Evolutionary conservation across 805 yeast genomes (phyloP).

Genomic region (Wickerhamiella lipophila): DNA sequence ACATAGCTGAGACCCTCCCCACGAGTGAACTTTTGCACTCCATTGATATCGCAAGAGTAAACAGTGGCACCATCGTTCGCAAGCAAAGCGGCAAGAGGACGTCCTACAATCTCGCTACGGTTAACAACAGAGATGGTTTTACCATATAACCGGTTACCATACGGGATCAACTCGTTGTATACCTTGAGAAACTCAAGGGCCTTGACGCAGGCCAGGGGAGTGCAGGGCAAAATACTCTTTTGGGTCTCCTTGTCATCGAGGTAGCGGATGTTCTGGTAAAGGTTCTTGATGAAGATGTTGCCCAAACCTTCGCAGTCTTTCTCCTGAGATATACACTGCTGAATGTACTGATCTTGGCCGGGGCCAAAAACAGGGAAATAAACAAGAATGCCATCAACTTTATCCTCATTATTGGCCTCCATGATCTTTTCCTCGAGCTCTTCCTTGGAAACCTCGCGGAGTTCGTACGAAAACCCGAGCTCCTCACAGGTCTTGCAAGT

Average conservation of each 20-base stretch:
- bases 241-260: constrained; percentile 52
- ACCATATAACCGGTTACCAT: constrained; percentile 89
- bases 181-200: constrained; percentile 81
- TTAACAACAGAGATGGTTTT: constrained; percentile 83
- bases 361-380: constrained; percentile 96
- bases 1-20: constrained; percentile 77
- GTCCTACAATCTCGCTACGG: constrained; percentile 92
- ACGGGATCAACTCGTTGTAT: constrained; percentile 66
- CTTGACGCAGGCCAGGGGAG: constrained; percentile 90
- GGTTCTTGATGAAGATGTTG: constrained; percentile 79
- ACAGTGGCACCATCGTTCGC: constrained; percentile 98
- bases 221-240: constrained; percentile 89
- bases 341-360: constrained; percentile 88
- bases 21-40: constrained; percentile 82
- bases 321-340: constrained; percentile 79
- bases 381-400: constrained; percentile 85
- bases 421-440: constrained; percentile 72
- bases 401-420: constrained; percentile 63
- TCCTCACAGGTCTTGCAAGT: constrained; percentile 81
- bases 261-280: constrained; percentile 85
- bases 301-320: constrained; percentile 96
- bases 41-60: constrained; percentile 77
- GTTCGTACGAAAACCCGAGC: constrained; percentile 73
- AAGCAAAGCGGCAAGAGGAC: constrained; percentile 88
- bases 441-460: constrained; percentile 63